Base-by-base conservation (phyloP, 1,284 basidiomycete genomes). In the Stereum hirsutum region DNA sequence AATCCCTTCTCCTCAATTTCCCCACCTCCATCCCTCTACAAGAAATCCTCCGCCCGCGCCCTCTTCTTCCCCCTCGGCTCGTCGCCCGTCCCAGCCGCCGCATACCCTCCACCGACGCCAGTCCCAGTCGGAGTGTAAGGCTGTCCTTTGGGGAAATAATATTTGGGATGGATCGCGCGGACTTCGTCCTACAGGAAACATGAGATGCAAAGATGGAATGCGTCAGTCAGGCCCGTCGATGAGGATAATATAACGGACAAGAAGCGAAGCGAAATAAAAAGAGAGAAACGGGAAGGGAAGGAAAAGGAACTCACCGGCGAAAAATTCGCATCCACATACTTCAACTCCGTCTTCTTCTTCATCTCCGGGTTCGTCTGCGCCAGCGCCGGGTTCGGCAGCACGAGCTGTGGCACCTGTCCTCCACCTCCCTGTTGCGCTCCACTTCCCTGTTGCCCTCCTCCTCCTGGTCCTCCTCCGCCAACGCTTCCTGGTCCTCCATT, bases 261-360 rank as follows among this genome's bases (percentile, higher is more conserved):
- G 8, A 8, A 30, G n/a, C n/a, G 28, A n/a, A 8, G 10, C 8
- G 28, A 30, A 30, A 30, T 30, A 30, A 30, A n/a, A 8, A 30
- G 10, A 30, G 28, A n/a, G 8, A 8, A 30, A 8, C 2, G 34
- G 20, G 8, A 43, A 19, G 5, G 34, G 26, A 14, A 35, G 19
- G 27, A 44, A 24, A 33, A 11, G 8, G n/a, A n/a, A 33, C 80
- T 43, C 50, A 86, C 84, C 8, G 81, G 78, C 48, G 75, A 81
- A 55, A 86, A 88, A 54, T 90, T 89, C 0, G 85, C 66, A 55
- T 90, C 81, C 17, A 67, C 61, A 59, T 81, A 88, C 57, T 89
- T 84, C 39, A 90, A 65, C n/a, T 74, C 68, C 5, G 84, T 88
- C 8, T 71, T 66, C 57, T 89, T 86, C 70, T 89, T 90, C 57